Base-by-base conservation (phyloP, 2,329 filamentous ascomycete genomes). In the Dothideomycetes sp. region DNA sequence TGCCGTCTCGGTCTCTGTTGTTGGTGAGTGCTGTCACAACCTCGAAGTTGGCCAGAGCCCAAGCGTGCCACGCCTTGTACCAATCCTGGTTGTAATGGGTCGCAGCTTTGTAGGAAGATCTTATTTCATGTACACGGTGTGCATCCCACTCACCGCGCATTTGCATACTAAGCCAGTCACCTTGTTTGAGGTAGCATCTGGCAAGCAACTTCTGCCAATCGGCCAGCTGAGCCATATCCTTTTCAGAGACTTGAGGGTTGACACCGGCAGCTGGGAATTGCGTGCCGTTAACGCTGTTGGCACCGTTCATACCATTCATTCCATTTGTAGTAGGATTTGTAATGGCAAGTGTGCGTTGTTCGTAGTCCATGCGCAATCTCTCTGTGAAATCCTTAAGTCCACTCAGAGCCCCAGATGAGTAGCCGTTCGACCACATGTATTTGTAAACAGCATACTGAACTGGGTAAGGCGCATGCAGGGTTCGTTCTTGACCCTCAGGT, bases 61-160 rank as follows among this genome's bases (percentile, higher is more conserved):
- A 99, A 0, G 91, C 84, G 63, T 99, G 91, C 91, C 91, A 99
- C 6, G 93, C 91, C 64, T 98, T 99, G 68, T 98, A 98, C 78
- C 89, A 98, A 46, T 82, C 80, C 23, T 86, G 82, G 58, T 98
- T 94, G 64, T 93, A 95, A 45, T 85, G 81, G 2, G 91, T 98
- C 1, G 93, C 93, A 45, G 88, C 82, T 13, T 80, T 80, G 61
- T 96, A 98, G 2, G 91, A 87, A n/a, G 78, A 74, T 17, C 98
- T 69, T 44, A 98, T 87, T 39, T 96, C 89, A 37, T 84, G 77
- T 4, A 94, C 84, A 49, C 84, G 80, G 7, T 85, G 82, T 47
- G 84, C 78, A 49, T 85, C 80, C 93, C 91, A 98, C 49, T 91
- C 82, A 38, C 87, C 83, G 55, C 83, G 82, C 58, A 93, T 83